Base-by-base conservation (phyloP, 192 early-diverging fungal genomes). In the Coemansia sp. region DNA sequence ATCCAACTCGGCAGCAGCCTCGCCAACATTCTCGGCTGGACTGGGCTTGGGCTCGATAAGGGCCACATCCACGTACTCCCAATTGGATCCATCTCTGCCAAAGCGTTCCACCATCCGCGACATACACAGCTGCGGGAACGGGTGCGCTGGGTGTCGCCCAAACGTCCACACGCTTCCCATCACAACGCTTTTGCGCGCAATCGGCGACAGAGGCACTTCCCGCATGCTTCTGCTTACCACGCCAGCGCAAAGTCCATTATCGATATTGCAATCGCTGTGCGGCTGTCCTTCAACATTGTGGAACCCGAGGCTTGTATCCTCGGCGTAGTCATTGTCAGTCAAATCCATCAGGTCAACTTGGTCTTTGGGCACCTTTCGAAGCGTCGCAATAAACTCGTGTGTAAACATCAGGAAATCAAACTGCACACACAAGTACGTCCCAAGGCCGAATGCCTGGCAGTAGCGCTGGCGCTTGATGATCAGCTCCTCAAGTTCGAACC, bases 111-210 rank as follows among this genome's bases (percentile, higher is more conserved):
- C 89, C 90, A 94, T 90, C 24, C 92, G 83, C 1, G 93, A 94
- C 57, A 88, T 88, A 55, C 90, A 92, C 20, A 94, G 79, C 12
- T 87, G 83, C 6, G 87, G 83, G 67, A 94, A 91, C 3, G 76
- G 46, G 66, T 87, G 79, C 18, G 30, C 49, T 5, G 67, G 57
- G 58, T 82, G 78, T 18, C 68, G 65, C 30, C 89, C 88, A 69
- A 97, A 94, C 0, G 90, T 88, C 94, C 94, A 95, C 2, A 92
- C 92, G 6, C 93, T 94, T 21, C 94, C 95, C 92, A 95, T 95
- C 1, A 94, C 92, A 8, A 95, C 90, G 73, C 90, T 89, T 35
- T 92, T 90, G 45, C 92, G 85, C 53, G 89, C 89, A 23, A 95
- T 92, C 0, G 92, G 92, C 53, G 88, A 90, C 21, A 67, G 68